Evolutionary conservation across 441 rosid genomes (phyloP).

Genomic region (Syzygium malaccense): DNA sequence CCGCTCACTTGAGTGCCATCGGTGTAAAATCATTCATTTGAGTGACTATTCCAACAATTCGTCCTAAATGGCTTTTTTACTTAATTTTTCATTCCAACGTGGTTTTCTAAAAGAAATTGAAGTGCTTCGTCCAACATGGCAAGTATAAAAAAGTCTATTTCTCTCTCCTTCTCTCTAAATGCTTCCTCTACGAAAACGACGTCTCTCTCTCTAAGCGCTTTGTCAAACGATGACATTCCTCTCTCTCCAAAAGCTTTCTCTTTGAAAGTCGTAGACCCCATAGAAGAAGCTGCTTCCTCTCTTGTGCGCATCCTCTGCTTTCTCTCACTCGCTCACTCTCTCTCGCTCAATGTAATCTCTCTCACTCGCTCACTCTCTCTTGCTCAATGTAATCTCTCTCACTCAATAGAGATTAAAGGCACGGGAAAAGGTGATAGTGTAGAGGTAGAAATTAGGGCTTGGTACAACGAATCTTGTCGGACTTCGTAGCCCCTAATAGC

Average conservation of each 20-base stretch:
- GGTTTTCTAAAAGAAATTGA: neutral
- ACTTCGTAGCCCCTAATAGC: neutral
- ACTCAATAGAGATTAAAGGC: neutral
- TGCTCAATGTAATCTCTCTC: neutral
- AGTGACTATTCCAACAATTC: neutral
- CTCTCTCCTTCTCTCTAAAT: neutral
- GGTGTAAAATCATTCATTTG: rapidly evolving
- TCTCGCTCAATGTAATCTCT: no score
- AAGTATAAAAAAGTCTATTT: neutral
- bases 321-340: neutral
- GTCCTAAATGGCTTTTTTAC: rapidly evolving
- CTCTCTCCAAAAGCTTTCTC: neutral
- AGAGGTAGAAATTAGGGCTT: neutral
- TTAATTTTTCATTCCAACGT: neutral
- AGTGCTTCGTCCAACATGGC: neutral
- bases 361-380: no score
- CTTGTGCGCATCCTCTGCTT: neutral
- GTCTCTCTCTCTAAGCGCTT: neutral
- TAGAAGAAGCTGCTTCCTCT: neutral
- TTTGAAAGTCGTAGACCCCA: neutral
- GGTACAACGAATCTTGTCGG: neutral
- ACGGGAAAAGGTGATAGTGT: neutral
- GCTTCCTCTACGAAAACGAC: neutral
- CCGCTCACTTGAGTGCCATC: no score
- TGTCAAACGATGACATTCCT: neutral